Percentiles rank a stretch among this genome's conserved stretches.
Conservation (phyloP, 805 yeast species). For the Ogataea trehalophila region DNA sequence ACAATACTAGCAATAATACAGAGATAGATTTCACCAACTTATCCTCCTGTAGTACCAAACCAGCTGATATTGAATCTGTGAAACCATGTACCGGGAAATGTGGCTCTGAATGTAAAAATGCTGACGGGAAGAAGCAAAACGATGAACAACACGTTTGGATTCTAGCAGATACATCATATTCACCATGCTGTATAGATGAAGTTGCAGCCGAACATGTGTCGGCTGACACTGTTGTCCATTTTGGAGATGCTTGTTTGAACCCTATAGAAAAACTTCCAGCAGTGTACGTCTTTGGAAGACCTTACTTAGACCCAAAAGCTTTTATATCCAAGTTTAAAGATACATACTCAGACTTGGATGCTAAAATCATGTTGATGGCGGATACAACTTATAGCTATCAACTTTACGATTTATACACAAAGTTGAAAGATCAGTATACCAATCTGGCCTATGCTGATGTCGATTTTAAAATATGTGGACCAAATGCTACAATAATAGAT, state of each 20-base stretch:
- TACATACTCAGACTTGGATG: constrained; percentile 35
- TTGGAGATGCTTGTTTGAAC: constrained; percentile 92
- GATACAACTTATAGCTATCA: constrained; percentile 61
- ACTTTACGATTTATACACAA: constrained; percentile 35
- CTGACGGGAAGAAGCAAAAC: constrained; percentile 8
- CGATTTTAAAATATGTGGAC: constrained; percentile 25
- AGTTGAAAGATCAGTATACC: constrained; percentile 30
- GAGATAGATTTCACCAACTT: constrained; percentile 7
- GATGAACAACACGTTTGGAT: constrained; percentile 54
- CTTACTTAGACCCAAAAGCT: constrained; percentile 41
- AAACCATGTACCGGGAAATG: constrained; percentile 24
- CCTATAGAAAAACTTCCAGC: constrained; percentile 71
- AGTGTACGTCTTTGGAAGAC: constrained; percentile 74
- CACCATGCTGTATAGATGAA: constrained; percentile 94
- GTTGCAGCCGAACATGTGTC: constrained; percentile 92
- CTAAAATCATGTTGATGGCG: constrained; percentile 61
- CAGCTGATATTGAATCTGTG: constrained; percentile 21
- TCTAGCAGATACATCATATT: constrained; percentile 92
- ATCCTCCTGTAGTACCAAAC: neutral
- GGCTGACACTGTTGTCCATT: constrained; percentile 83
- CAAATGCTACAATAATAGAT: constrained; percentile 24
- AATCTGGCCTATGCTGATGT: constrained; percentile 37
- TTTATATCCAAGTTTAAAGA: constrained; percentile 38
- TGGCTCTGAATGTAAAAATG: constrained; percentile 25
- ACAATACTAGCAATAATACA: neutral